Evolutionary conservation across 352 stramenopile genomes (phyloP), one percentile per base, ranked within the genome.

Genomic region (Pythium coloratum): DNA sequence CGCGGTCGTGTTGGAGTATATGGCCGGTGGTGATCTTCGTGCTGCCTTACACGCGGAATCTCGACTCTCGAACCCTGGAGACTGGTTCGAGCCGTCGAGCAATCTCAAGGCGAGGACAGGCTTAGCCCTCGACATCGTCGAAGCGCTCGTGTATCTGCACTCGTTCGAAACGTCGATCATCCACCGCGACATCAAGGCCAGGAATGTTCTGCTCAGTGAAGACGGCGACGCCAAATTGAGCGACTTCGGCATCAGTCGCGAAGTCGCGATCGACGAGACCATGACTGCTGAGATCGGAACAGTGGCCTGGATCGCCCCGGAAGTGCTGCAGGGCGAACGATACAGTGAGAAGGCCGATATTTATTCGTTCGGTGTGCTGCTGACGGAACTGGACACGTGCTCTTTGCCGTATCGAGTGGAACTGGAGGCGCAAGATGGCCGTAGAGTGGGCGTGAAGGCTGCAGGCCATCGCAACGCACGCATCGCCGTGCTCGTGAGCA

Each of bases 1-100:
- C 3, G 60, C 71, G 6, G 71, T 77, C 28, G 59, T 81, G 18
- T 72, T 55, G 34, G 75, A 81, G 55, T 81, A 59, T 66, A 77
- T 78, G 72, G 44, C 53, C 13, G 66, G 69, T 9, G 75, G 75
- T 4, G 44, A 51, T 51, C 44, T 51, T 12, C 18, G 18, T 14
- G 18, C 44, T 3, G 44, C 44, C 18, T 51, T 51, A 24, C 6
- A 12, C 18, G 13, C 18, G 2, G 18, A 51, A 32, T 30, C 6
- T 14, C 18, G 20, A 32, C 18, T 30, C n/a, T 30, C 44, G 10
- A 18, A n/a, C 0, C 28, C 50, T 2, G 16, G 2, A 3, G 55
- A 58, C 16, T 67, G 68, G 58, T 66, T 75, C 34, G 58, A 33
- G 4, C 9, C 46, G 32, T 59, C 47, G 1, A 2, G 8, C 1